A percentile compares a stretch with the other conserved stretches of the same genome.
These are phyloP conservation scores for Xylaria sp. DNA, from an alignment of 2,329 filamentous ascomycete genomes.

Conservation along the genomic window DNA sequence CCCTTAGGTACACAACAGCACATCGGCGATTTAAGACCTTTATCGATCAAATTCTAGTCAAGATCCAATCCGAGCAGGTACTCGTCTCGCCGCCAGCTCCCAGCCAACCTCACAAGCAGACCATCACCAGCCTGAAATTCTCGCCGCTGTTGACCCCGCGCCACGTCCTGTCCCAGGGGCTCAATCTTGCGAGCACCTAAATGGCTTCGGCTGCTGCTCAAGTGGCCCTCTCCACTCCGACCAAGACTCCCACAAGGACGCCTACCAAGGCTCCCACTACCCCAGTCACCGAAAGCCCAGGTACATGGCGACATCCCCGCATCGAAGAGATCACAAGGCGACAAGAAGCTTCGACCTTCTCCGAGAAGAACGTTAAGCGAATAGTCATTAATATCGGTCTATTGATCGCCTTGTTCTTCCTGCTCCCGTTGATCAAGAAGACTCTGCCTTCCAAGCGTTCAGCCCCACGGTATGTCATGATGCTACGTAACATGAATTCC, in stretches of 20 bases:
- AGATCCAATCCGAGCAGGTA: neutral
- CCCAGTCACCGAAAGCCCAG: slow-evolving; percentile 61
- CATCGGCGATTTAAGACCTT: neutral
- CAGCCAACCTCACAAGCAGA: slow-evolving; percentile 13
- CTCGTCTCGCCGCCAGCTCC: neutral
- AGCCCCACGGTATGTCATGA: slow-evolving; percentile 34
- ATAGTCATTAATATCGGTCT: slow-evolving; percentile 70
- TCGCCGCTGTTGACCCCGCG: neutral
- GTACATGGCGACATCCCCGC: slow-evolving; percentile 89
- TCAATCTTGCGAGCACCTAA: slow-evolving; percentile 1
- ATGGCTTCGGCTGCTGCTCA: slow-evolving; percentile 43
- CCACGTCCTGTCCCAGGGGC: neutral
- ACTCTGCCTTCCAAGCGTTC: slow-evolving; percentile 32
- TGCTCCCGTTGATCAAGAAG: slow-evolving; percentile 28
- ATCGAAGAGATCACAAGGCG: slow-evolving; percentile 85
- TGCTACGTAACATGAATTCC: neutral
- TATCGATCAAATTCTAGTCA: slow-evolving; percentile 5
- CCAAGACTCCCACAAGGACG: slow-evolving; percentile 38
- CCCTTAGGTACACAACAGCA: slow-evolving; percentile 24
- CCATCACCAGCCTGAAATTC: neutral
- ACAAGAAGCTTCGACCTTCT: slow-evolving; percentile 79
- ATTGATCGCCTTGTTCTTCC: slow-evolving; percentile 37
- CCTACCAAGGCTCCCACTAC: slow-evolving; percentile 42
- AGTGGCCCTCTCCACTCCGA: slow-evolving; percentile 50
- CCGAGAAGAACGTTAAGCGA: slow-evolving; percentile 73